A percentile compares a stretch with the other conserved stretches of the same genome.
Conservation (phyloP, 768 basidiomycete species). For the Hemileccinum rubropunctum region DNA sequence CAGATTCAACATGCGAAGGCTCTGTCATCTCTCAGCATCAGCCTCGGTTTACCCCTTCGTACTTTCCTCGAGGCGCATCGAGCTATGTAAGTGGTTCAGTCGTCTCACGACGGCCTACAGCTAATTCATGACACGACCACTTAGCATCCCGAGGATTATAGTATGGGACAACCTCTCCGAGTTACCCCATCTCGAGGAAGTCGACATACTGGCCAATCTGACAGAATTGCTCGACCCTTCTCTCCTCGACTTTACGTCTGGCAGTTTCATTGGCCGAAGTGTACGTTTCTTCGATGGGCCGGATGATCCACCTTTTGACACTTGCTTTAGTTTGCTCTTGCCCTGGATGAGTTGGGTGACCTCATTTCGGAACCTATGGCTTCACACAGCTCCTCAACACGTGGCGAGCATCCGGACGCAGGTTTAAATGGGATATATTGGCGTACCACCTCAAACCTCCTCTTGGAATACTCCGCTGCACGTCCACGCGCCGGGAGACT, state of each 20-base stretch:
- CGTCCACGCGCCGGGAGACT: conserved; percentile 19
- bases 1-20: conserved; percentile 29
- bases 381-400: background rate
- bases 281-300: conserved; percentile 12
- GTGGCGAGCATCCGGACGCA: conserved; percentile 3
- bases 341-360: conserved; percentile 29
- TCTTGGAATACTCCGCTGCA: conserved; percentile 32
- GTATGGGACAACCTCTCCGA: background rate
- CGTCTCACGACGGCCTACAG: background rate
- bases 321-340: conserved; percentile 22
- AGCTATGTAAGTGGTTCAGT: conserved; percentile 13
- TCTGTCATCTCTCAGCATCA: conserved; percentile 19
- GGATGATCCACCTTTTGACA: conserved; percentile 1
- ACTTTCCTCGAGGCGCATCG: conserved; percentile 21
- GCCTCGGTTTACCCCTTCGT: conserved; percentile 20
- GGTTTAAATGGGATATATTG: conserved; percentile 26
- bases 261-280: conserved; percentile 30
- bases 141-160: conserved; percentile 12
- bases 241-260: conserved; percentile 23
- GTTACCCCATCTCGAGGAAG: background rate
- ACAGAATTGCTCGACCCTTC: conserved; percentile 16
- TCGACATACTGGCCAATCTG: conserved; percentile 18
- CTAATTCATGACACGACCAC: background rate
- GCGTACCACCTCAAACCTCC: conserved; percentile 30
- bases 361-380: conserved; percentile 8